Base-by-base conservation (phyloP, 108 stramenopile genomes). In the Tribonema minus region DNA sequence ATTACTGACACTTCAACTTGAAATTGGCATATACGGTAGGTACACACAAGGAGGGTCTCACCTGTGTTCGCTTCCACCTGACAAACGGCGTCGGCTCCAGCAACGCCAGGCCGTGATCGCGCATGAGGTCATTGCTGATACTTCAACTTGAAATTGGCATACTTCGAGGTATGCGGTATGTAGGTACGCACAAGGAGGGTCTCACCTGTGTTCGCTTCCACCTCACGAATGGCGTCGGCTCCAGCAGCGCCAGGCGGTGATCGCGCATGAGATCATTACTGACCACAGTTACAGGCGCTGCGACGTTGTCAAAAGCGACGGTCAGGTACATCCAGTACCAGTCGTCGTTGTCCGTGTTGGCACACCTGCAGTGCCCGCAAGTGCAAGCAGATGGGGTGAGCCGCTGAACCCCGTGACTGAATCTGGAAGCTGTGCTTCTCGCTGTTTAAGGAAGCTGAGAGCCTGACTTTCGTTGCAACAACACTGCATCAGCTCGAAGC, bases 211-310 rank as follows among this genome's bases (percentile, higher is more conserved):
- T 54, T 9, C 46, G 46, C 20, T 54, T 54, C 46, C 67, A 78
- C 68, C 77, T 41, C 25, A 60, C 9, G 77, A 78, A 78, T n/a
- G 77, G 77, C 30, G 60, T 37, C n/a, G 77, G 77, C 61, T 78
- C 69, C 9, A 84, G 62, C 27, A 80, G 36, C 33, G 80, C 71
- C 46, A 84, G 35, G 32, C 70, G 32, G 41, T 84, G 83, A 71
- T 84, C 74, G n/a, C 83, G 64, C 77, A 84, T 80, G 28, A 81
- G 63, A 54, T 84, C 83, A 34, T 84, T 84, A 37, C 65, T 84
- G 35, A 84, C 80, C 40, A 84, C 83, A 1, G 38, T 63, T 29
- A 37, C n/a, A 26, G 33, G 38, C 60, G 6, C 70, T n/a, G 9
- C 62, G 1, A 30, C 6, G 58, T 23, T 33, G 73, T 80, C 58